Evolutionary conservation across 2,329 filamentous ascomycete species (phyloP).

Genomic region (Onygenales sp.): DNA sequence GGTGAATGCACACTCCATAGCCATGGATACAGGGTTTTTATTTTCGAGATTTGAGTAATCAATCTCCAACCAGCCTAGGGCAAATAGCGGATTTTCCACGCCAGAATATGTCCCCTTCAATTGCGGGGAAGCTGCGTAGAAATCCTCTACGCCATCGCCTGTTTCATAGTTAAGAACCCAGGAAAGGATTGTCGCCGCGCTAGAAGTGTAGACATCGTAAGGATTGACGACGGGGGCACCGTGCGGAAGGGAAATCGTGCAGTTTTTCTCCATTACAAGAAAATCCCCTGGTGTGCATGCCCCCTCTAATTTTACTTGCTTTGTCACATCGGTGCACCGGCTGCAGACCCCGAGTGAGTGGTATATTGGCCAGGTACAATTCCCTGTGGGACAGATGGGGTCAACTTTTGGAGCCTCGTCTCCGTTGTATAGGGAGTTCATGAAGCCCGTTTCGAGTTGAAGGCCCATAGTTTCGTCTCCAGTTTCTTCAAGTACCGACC

Average conservation of each 20-base stretch:
- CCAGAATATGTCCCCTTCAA: neutral
- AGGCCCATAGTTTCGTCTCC: neutral
- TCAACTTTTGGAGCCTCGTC: neutral
- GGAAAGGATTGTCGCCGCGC: neutral
- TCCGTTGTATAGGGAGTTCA: constrained; percentile 1
- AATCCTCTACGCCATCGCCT: neutral
- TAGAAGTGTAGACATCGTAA: neutral
- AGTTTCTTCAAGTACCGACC: neutral
- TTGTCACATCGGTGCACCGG: neutral
- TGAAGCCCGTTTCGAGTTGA: neutral
- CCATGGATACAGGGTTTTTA: neutral
- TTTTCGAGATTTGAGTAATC: neutral
- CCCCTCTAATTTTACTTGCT: neutral
- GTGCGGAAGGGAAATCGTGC: neutral
- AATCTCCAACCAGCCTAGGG: neutral
- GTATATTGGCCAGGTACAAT: neutral
- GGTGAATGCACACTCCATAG: neutral
- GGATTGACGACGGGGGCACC: neutral
- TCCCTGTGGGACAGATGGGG: neutral
- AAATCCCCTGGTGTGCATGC: constrained; percentile 1
- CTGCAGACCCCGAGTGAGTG: neutral
- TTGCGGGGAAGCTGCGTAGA: neutral
- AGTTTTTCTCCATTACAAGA: constrained; percentile 1
- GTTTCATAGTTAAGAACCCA: neutral
- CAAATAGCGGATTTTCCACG: neutral